phyloP scores from a whole-genome alignment of 1,284 basidiomycete species.

The Termitomyces sp. region DNA sequence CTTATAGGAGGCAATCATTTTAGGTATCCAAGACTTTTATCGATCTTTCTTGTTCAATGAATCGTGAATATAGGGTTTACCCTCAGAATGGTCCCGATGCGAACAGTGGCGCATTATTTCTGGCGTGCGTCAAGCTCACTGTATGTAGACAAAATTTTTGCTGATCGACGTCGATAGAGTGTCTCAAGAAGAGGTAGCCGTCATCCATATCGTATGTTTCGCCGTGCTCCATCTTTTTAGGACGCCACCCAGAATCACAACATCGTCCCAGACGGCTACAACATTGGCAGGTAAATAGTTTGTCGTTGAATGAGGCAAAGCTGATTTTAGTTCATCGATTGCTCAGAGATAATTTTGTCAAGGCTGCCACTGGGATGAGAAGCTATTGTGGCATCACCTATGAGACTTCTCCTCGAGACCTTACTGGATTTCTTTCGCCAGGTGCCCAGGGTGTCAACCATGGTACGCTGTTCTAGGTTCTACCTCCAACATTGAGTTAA shows the following conservation, averaged over 20 bases:
- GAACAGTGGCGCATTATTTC: slow-evolving; percentile 55
- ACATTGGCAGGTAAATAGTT: slow-evolving; percentile 38
- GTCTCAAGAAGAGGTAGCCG: slow-evolving; percentile 6
- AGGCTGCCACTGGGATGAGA: slow-evolving; percentile 11
- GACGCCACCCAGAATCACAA: slow-evolving; percentile 39
- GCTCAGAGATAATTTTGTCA: slow-evolving; percentile 12
- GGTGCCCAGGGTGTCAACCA: slow-evolving; percentile 15
- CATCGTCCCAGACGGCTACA: slow-evolving; percentile 52
- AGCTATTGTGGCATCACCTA: slow-evolving; percentile 12
- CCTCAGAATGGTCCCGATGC: slow-evolving; percentile 54
- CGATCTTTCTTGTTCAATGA: background rate
- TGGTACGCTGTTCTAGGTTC: slow-evolving; percentile 1
- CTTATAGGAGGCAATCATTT: slow-evolving; percentile 66
- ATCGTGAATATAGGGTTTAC: slow-evolving; percentile 35
- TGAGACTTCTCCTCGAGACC: slow-evolving; percentile 9
- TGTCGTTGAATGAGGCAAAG: background rate
- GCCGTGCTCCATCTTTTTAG: slow-evolving; percentile 17
- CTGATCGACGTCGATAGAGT: background rate
- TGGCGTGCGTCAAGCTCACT: slow-evolving; percentile 44
- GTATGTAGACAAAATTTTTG: background rate
- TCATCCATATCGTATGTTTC: background rate
- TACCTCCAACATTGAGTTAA: background rate
- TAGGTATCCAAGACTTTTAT: slow-evolving; percentile 29
- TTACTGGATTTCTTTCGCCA: slow-evolving; percentile 7
- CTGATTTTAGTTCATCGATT: background rate